A percentile compares a stretch with the other conserved stretches of the same genome.
phyloP scores from a whole-genome alignment of 2,329 filamentous ascomycete genomes.

The Neopestalotiopsis rosae region DNA sequence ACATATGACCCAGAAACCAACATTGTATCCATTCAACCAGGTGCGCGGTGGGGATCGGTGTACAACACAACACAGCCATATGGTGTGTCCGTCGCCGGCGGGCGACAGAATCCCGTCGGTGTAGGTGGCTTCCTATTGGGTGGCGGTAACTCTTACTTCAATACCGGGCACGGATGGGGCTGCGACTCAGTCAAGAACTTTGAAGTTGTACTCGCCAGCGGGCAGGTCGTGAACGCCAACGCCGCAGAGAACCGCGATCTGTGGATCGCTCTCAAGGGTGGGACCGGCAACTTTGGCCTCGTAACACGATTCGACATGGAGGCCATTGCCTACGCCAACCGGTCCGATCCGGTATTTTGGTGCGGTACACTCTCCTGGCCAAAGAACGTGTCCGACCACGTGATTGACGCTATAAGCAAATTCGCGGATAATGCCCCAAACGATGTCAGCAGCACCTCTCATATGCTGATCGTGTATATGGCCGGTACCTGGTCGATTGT shows the following conservation, averaged over 20 bases:
- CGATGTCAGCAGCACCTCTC: neutral
- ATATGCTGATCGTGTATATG: neutral
- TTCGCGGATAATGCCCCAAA: slow-evolving; percentile 21
- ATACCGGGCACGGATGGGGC: slow-evolving; percentile 42
- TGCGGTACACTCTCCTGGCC: neutral
- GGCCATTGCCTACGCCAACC: slow-evolving; percentile 15
- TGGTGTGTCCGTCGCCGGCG: slow-evolving; percentile 28
- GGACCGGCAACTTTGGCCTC: slow-evolving; percentile 49
- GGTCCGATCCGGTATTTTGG: neutral
- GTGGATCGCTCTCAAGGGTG: slow-evolving; percentile 50
- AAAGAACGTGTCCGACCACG: neutral
- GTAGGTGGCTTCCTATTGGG: slow-evolving; percentile 33
- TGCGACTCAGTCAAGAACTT: slow-evolving; percentile 49
- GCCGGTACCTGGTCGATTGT: neutral
- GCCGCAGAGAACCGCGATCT: slow-evolving; percentile 43
- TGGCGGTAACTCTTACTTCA: slow-evolving; percentile 30
- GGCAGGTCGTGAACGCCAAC: slow-evolving; percentile 44
- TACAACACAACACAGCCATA: slow-evolving; percentile 26
- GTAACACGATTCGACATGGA: slow-evolving; percentile 37
- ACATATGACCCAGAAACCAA: slow-evolving; percentile 31
- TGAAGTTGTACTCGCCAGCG: slow-evolving; percentile 48
- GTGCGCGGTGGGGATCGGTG: slow-evolving; percentile 29
- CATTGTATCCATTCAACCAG: slow-evolving; percentile 36
- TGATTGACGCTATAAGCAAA: slow-evolving; percentile 23
- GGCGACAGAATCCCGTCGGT: slow-evolving; percentile 30